Base-by-base conservation (phyloP, 2,329 filamentous ascomycete genomes). In the Paecilomyces sp. region DNA sequence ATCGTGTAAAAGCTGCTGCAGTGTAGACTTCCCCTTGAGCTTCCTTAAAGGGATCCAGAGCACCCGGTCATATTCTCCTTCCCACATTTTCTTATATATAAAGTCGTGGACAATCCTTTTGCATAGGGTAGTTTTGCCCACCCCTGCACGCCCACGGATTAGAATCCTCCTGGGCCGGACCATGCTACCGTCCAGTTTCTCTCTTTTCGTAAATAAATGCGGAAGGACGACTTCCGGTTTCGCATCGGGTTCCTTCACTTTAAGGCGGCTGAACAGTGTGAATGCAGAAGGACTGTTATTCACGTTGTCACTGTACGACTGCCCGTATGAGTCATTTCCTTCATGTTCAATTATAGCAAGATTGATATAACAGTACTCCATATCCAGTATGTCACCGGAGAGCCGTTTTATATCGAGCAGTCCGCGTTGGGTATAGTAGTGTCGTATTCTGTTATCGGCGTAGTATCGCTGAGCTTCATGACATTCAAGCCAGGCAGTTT, bases 121-220 rank as follows among this genome's bases (percentile, higher is more conserved):
- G 66, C 74, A 77, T 13, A 77, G 61, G 2, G 75, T 77, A 3
- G 73, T 74, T 65, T 77, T 78, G 2, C 74, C 74, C 6, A 75
- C 71, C 31, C 75, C 74, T 0, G 74, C 71, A 8, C 66, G 68
- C 50, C 73, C 75, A 52, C 68, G 66, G 55, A 77, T 76, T 31
- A 76, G 58, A 33, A 77, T 70, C 58, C 74, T 62, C 63, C 67
- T 67, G 28, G 71, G 70, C n/a, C 58, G 3, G 2, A 61, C 61
- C 22, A 28, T 28, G 8, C 12, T 11, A 33, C 61, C 64, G 28
- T 68, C 55, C 28, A 15, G 50, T 50, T 30, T 28, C 61, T 65
- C 61, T 22, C 72, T 70, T 53, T 61, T 5, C 18, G 68, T 54
- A 52, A 76, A 76, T 12, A 76, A 57, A 9, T 31, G 18, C 3